Percentiles rank a stretch among this genome's conserved stretches.
phyloP scores from a whole-genome alignment of 495 filamentous ascomycete species.

The Podospora anserina region DNA sequence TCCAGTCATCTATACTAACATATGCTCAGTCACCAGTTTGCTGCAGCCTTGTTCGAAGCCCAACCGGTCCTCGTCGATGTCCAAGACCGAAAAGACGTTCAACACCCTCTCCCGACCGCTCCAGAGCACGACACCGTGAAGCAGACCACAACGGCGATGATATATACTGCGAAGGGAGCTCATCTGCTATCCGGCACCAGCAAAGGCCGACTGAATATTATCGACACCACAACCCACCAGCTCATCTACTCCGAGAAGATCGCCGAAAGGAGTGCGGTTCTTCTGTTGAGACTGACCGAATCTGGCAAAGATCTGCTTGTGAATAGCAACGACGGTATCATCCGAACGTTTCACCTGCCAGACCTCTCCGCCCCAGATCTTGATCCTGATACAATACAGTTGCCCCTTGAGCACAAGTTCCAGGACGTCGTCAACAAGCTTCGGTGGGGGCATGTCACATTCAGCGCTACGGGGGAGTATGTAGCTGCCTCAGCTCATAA shows the following conservation, averaged over 20 bases:
- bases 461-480: constrained; percentile 88
- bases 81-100: constrained; percentile 59
- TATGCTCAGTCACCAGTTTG: constrained; percentile 66
- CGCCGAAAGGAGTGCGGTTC: constrained; percentile 73
- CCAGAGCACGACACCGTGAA: constrained; percentile 74
- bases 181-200: constrained; percentile 89
- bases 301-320: constrained; percentile 83
- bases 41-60: constrained; percentile 88
- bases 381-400: constrained; percentile 67
- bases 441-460: constrained; percentile 92
- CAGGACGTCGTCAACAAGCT: constrained; percentile 94
- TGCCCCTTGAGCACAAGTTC: constrained; percentile 96
- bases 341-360: constrained; percentile 74
- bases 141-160: constrained; percentile 83
- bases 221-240: constrained; percentile 70
- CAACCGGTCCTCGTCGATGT: constrained; percentile 84
- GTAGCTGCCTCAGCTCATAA: constrained; percentile 91
- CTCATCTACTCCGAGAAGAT: constrained; percentile 84
- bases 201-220: constrained; percentile 94
- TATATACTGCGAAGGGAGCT: constrained; percentile 79
- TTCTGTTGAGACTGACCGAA: constrained; percentile 75
- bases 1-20: background rate
- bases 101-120: constrained; percentile 74
- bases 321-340: constrained; percentile 87
- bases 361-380: constrained; percentile 53